phyloP scores from a whole-genome alignment of 768 basidiomycete species.

The Lactifluus volemus region DNA sequence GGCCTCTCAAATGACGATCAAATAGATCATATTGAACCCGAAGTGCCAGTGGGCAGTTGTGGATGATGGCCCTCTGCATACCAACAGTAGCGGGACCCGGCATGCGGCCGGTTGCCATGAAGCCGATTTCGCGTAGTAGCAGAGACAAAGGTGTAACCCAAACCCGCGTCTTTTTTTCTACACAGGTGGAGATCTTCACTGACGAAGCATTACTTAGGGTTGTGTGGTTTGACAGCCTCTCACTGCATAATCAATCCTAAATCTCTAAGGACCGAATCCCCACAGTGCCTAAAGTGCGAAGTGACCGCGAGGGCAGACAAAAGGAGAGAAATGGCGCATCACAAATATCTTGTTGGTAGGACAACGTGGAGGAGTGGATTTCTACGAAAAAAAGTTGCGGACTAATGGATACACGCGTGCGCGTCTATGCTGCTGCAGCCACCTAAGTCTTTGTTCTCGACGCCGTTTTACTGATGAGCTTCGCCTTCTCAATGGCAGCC shows the following conservation, averaged over 20 bases:
- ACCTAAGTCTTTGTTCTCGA: conserved; percentile 56
- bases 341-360: neutral
- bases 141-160: neutral
- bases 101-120: neutral
- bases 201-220: neutral
- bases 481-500: conserved; percentile 88
- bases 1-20: neutral
- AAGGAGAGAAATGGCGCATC: neutral
- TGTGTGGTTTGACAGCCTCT: neutral
- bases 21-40: neutral
- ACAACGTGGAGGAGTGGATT: neutral
- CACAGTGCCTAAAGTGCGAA: neutral
- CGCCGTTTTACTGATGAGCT: conserved; percentile 81
- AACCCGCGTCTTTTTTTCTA: neutral
- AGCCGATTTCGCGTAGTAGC: neutral
- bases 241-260: neutral
- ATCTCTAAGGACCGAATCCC: neutral
- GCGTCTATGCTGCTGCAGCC: neutral
- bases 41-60: neutral
- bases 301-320: neutral
- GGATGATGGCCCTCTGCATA: neutral
- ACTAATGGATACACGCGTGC: conserved; percentile 7
- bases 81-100: neutral
- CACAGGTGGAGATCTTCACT: neutral
- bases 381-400: neutral